These are phyloP conservation scores for Gossypium sturtianum DNA, from an alignment of 345 rosid genomes.

Conservation along the genomic window DNA sequence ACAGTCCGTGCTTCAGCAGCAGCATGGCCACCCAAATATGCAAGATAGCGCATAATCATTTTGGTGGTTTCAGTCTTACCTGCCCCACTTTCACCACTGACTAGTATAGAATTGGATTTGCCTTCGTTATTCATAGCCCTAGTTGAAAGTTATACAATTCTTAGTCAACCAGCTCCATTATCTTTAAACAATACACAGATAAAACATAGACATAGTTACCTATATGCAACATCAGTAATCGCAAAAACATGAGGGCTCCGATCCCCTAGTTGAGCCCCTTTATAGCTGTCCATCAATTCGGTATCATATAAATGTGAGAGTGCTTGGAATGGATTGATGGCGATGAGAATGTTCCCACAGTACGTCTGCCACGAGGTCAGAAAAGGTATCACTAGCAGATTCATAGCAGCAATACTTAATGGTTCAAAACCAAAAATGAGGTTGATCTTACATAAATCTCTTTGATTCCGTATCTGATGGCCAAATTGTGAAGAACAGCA, in stretches of 20 bases:
- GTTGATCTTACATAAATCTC: constrained; percentile 67
- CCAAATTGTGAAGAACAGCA: constrained; percentile 71
- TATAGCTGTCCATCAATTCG: constrained; percentile 56
- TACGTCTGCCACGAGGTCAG: constrained; percentile 70
- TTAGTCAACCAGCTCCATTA: constrained; percentile 10
- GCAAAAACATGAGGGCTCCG: constrained; percentile 81
- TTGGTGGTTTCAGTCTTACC: constrained; percentile 97
- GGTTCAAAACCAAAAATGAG: constrained; percentile 13
- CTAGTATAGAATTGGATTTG: constrained; percentile 73
- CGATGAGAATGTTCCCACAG: constrained; percentile 83
- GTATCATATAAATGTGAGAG: constrained; percentile 51
- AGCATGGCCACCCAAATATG: constrained; percentile 66
- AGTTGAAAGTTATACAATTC: constrained; percentile 21
- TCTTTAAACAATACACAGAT: constrained; percentile 5
- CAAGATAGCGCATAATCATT: constrained; percentile 92
- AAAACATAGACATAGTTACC: constrained; percentile 34
- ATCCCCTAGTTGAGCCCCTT: constrained; percentile 49
- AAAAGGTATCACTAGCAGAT: constrained; percentile 22
- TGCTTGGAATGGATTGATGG: constrained; percentile 88
- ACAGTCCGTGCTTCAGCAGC: constrained; percentile 64
- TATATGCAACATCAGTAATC: constrained; percentile 70
- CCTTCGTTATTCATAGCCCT: constrained; percentile 82
- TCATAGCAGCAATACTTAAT: constrained; percentile 19
- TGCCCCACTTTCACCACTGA: constrained; percentile 97
- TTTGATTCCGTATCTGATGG: constrained; percentile 46